These are phyloP conservation scores for Fraxinus ornus DNA, from an alignment of 305 asterid genomes.

Conservation along the genomic window DNA sequence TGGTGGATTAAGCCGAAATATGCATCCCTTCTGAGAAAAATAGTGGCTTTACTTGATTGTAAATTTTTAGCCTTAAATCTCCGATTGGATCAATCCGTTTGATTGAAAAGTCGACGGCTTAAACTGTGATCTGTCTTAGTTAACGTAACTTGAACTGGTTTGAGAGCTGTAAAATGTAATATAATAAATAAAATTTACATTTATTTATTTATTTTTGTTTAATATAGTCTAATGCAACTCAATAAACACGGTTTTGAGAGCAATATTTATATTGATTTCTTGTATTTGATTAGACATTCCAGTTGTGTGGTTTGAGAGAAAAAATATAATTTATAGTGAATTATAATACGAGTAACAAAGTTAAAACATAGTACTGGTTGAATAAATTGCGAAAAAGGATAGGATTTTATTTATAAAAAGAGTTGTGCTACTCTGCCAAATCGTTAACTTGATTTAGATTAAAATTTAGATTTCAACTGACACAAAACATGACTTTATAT, in stretches of 20 bases:
- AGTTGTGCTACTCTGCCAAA: too few species aligned
- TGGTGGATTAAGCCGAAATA: slow-evolving; percentile 72
- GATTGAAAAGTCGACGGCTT: not conserved
- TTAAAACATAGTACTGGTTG: not conserved
- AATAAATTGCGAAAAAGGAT: not conserved
- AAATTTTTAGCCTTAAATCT: not conserved
- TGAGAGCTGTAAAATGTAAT: not conserved
- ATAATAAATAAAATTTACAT: not conserved
- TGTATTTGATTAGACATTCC: not conserved
- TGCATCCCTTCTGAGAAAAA: slow-evolving; percentile 59
- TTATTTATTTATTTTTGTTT: not conserved
- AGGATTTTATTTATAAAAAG: not conserved
- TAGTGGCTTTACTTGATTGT: not conserved
- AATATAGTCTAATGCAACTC: not conserved
- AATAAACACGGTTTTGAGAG: not conserved
- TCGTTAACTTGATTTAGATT: too few species aligned
- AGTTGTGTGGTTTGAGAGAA: not conserved
- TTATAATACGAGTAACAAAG: not conserved
- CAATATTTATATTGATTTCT: not conserved
- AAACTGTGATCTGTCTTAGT: not conserved
- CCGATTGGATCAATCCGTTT: not conserved
- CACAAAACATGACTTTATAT: too few species aligned
- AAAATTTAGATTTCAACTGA: too few species aligned
- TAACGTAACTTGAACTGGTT: not conserved
- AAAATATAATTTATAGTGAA: not conserved